Conservation (phyloP, 148 eudicot species). For the Amaranthus hypochondriacus region DNA sequence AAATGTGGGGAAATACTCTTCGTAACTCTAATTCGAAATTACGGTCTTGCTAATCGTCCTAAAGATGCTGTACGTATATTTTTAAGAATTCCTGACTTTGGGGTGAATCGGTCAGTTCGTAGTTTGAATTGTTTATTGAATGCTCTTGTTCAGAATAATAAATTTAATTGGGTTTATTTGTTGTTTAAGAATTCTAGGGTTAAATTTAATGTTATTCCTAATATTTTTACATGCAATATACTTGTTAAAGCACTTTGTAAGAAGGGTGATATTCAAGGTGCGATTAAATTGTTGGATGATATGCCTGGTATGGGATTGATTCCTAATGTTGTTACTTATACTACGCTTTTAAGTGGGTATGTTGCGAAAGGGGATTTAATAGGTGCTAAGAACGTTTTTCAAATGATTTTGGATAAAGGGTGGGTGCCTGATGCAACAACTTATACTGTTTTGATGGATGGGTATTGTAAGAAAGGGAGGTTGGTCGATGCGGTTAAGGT, state of each 20-base stretch:
- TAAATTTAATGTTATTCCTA: conserved; percentile 53
- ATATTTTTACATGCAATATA: conserved; percentile 69
- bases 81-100: conserved; percentile 44
- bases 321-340: conserved; percentile 75
- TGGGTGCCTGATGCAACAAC: conserved; percentile 79
- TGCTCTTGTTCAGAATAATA: conserved; percentile 57
- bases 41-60: conserved; percentile 58
- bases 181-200: conserved; percentile 49
- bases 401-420: conserved; percentile 70
- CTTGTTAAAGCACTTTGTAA: conserved; percentile 65
- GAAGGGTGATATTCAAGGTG: conserved; percentile 57
- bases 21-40: conserved; percentile 52
- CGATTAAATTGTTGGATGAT: conserved; percentile 60
- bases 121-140: conserved; percentile 69
- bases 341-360: conserved; percentile 65
- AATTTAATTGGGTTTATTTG: conserved; percentile 49
- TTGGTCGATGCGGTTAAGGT: conserved; percentile 65
- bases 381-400: conserved; percentile 59
- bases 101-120: conserved; percentile 50
- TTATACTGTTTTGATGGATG: conserved; percentile 74
- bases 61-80: conserved; percentile 57
- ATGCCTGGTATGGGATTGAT: conserved; percentile 70
- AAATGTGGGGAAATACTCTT: conserved; percentile 59
- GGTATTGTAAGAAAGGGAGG: conserved; percentile 63
- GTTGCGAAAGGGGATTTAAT: conserved; percentile 56